Percentiles rank a stretch among this genome's conserved stretches.
These are phyloP conservation scores for Arabidopsis suecica DNA, from an alignment of 345 rosid species.

Conservation along the genomic window DNA sequence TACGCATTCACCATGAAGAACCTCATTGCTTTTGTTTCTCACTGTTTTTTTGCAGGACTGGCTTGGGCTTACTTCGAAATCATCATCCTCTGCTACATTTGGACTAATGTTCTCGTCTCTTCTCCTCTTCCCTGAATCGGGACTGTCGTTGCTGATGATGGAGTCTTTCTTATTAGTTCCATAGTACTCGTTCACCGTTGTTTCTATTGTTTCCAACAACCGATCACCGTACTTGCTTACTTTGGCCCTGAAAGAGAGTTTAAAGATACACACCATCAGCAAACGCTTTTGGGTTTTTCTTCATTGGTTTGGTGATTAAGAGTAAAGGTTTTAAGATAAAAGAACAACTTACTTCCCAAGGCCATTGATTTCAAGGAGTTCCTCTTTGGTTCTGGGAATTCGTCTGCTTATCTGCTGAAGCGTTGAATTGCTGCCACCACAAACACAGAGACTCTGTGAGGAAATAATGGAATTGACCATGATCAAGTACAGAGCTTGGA, in stretches of 20 bases:
- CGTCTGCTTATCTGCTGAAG: conserved; percentile 77
- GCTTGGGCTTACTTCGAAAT: conserved; percentile 66
- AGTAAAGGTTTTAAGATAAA: conserved; percentile 6
- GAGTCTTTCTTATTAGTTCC: conserved; percentile 55
- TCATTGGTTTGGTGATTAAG: conserved; percentile 18
- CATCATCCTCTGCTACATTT: conserved; percentile 52
- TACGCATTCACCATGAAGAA: conserved; percentile 20
- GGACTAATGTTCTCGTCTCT: conserved; percentile 57
- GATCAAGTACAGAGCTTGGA: conserved; percentile 24
- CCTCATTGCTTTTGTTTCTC: conserved; percentile 39
- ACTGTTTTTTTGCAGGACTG: conserved; percentile 67
- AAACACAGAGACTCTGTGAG: conserved; percentile 16
- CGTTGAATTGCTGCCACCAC: conserved; percentile 66
- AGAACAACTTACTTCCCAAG: conserved; percentile 85
- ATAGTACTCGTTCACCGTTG: conserved; percentile 62
- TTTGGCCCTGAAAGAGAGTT: conserved; percentile 63
- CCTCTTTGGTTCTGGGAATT: conserved; percentile 87
- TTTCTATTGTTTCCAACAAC: conserved; percentile 80
- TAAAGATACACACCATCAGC: conserved; percentile 17
- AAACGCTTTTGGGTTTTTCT: background rate
- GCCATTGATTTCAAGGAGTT: conserved; percentile 91
- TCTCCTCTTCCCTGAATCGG: conserved; percentile 74
- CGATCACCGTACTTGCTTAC: conserved; percentile 79
- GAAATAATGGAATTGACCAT: background rate
- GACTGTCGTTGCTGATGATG: conserved; percentile 66